A percentile compares a stretch with the other conserved stretches of the same genome.
phyloP scores from a whole-genome alignment of 2,329 filamentous ascomycete species.

The Waltergamsia citrina region DNA sequence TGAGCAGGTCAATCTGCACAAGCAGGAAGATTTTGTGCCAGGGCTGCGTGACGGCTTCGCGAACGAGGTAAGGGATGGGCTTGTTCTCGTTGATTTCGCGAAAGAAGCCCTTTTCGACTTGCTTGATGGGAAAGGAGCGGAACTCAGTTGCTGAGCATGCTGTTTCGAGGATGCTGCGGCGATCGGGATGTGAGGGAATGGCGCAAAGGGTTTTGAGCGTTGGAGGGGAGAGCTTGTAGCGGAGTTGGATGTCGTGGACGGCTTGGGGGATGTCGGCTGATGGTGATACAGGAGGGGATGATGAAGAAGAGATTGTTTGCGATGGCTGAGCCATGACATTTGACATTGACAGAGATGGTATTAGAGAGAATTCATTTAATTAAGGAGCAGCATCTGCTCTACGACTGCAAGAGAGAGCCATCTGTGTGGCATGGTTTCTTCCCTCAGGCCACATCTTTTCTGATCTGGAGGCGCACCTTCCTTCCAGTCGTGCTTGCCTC shows the following conservation, averaged over 20 bases:
- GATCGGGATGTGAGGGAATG: slow-evolving; percentile 14
- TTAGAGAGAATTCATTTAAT: no score
- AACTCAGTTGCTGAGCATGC: slow-evolving; percentile 28
- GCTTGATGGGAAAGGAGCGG: slow-evolving; percentile 22
- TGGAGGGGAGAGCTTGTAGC: slow-evolving; percentile 20
- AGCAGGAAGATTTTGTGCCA: slow-evolving; percentile 70
- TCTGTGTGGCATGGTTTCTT: no score
- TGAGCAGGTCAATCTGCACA: slow-evolving; percentile 61
- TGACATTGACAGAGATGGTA: no score
- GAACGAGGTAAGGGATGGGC: slow-evolving; percentile 25
- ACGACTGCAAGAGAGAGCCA: no score
- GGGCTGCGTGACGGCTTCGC: slow-evolving; percentile 38
- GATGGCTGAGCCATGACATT: no score
- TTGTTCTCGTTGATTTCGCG: slow-evolving; percentile 26
- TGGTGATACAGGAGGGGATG: no score
- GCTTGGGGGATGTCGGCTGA: not conserved
- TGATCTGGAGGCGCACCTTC: no score
- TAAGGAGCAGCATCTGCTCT: no score
- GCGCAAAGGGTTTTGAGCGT: slow-evolving; percentile 19
- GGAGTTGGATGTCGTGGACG: slow-evolving; percentile 18
- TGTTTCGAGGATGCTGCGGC: slow-evolving; percentile 23
- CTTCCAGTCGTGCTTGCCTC: no score
- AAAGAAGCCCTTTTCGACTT: slow-evolving; percentile 24
- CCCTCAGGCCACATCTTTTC: no score
- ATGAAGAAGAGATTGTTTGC: no score